A percentile compares a stretch with the other conserved stretches of the same genome.
Conservation (phyloP, 2,329 filamentous ascomycete genomes). For the Exophiala aquamarina region DNA sequence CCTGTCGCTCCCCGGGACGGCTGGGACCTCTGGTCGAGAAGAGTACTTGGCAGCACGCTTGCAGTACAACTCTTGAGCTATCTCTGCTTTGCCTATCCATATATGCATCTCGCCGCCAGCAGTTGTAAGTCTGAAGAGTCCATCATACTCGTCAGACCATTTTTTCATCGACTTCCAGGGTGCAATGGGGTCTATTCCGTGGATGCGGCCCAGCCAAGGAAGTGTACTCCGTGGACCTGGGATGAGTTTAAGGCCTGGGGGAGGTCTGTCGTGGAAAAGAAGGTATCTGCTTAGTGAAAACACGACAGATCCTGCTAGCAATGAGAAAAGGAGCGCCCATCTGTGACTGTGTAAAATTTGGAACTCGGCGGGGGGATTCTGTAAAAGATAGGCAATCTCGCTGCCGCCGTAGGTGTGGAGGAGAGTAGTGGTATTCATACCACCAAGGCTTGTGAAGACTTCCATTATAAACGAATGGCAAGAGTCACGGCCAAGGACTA, state of each 20-base stretch:
- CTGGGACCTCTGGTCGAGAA: constrained; percentile 14
- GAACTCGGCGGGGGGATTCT: too few species aligned
- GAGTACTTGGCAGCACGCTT: constrained; percentile 19
- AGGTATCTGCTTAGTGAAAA: constrained; percentile 4
- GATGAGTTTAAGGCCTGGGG: constrained; percentile 12
- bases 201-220: constrained; percentile 17
- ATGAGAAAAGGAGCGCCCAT: too few species aligned
- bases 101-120: constrained; percentile 20
- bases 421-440: too few species aligned
- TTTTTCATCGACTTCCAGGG: constrained; percentile 21
- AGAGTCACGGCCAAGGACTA: too few species aligned
- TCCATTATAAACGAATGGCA: too few species aligned
- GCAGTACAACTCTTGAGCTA: constrained; percentile 18
- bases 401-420: too few species aligned
- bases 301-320: too few species aligned
- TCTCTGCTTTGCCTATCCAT: constrained; percentile 16
- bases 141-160: constrained; percentile 17
- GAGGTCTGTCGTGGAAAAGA: constrained; percentile 12
- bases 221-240: constrained; percentile 14
- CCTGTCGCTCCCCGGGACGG: constrained; percentile 14
- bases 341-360: too few species aligned
- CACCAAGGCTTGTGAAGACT: too few species aligned
- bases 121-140: constrained; percentile 15
- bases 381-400: too few species aligned
- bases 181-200: constrained; percentile 10